phyloP scores from a whole-genome alignment of 2,329 filamentous ascomycete species.

The Tetracladium maxilliforme region DNA sequence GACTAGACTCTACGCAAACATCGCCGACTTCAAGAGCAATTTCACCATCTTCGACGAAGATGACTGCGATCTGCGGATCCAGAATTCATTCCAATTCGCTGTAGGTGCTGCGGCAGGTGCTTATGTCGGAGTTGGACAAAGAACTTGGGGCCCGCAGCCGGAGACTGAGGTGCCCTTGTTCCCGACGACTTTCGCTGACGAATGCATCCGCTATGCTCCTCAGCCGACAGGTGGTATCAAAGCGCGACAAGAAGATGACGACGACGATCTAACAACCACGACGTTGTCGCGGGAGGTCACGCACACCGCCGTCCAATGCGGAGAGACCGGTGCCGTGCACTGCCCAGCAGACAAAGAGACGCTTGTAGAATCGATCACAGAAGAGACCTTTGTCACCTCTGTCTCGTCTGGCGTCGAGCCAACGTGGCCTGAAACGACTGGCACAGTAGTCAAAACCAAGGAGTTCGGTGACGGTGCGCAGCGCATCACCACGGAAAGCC shows the following conservation, averaged over 20 bases:
- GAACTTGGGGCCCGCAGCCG: slow-evolving; percentile 34
- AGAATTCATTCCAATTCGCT: slow-evolving; percentile 32
- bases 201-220: slow-evolving; percentile 19
- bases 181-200: slow-evolving; percentile 30
- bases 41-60: slow-evolving; percentile 22
- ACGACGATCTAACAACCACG: slow-evolving; percentile 19
- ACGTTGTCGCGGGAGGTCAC: slow-evolving; percentile 23
- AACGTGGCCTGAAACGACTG: slow-evolving; percentile 22
- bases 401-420: slow-evolving; percentile 20
- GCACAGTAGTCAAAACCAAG: slow-evolving; percentile 16
- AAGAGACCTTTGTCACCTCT: slow-evolving; percentile 22
- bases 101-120: slow-evolving; percentile 39
- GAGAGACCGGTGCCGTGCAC: slow-evolving; percentile 23
- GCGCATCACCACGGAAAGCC: slow-evolving; percentile 20
- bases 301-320: slow-evolving; percentile 28
- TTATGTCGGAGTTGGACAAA: slow-evolving; percentile 23
- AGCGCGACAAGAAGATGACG: slow-evolving; percentile 7
- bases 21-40: slow-evolving; percentile 38
- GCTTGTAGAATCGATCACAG: slow-evolving; percentile 19
- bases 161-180: slow-evolving; percentile 32
- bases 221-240: no score
- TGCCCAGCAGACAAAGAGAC: slow-evolving; percentile 35
- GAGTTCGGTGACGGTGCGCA: slow-evolving; percentile 26
- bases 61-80: slow-evolving; percentile 27
- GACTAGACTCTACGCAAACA: slow-evolving; percentile 32